Evolutionary conservation across 768 basidiomycete species (phyloP), one percentile per base, ranked within the genome.

Genomic region (Hortiboletus campestris): DNA sequence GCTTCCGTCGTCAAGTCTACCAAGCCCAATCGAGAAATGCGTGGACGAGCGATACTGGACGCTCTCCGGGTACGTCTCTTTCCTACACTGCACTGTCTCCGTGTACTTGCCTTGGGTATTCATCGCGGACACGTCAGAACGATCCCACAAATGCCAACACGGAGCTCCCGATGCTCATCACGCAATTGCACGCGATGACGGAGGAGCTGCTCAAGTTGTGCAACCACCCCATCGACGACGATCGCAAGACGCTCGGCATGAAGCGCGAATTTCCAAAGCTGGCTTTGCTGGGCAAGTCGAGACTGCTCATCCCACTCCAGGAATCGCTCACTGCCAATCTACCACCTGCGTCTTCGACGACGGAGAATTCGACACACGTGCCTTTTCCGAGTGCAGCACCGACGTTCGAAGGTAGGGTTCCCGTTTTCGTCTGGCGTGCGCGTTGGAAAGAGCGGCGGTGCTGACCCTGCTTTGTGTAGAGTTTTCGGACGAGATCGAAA

Each of bases 261-360:
- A 76, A 64, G 63, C 80, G 67, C 77, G 68, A 77, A 46, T 92
- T 78, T 74, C 81, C 71, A 45, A 74, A 60, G 67, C 66, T 96
- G 29, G 76, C 76, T 22, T 68, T 67, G 20, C 72, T 89, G 22
- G 82, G 83, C n/a, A 79, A 76, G 17, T 88, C 84, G 17, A 74
- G 76, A 4, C 72, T 98, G 63, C 87, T 98, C 51, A 86, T 98
- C 34, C 97, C 97, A 0, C 76, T 98, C 6, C 96, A 98, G 74
- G 90, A 93, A 66, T 94, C 92, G 0, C 78, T 99, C 51, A 97
- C 89, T 1, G 93, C 89, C 16, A 86, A 79, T 49, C 76, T 98
- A n/a, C 97, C 97, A 0, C 84, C 91, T 6, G 78, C 83, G 6
- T 84, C 89, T 0, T 76, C 75, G 39, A 61, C 58, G 48, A 53